These are phyloP conservation scores for Quercus ilex DNA, from an alignment of 306 rosid genomes.

Conservation along the genomic window DNA sequence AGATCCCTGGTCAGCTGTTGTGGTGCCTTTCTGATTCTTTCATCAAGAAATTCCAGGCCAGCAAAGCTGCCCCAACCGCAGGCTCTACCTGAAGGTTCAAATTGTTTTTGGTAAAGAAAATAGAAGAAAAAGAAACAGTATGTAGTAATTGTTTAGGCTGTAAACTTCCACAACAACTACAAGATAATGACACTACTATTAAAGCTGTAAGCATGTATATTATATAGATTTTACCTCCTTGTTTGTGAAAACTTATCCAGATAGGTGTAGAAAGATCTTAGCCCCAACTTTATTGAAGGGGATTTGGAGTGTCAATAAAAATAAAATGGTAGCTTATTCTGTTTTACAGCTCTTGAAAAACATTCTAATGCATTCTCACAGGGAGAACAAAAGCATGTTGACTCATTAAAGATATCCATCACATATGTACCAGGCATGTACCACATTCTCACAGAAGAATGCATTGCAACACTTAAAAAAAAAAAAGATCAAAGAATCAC, in stretches of 20 bases:
- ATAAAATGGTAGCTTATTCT: not conserved
- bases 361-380: not conserved
- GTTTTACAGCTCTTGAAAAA: not conserved
- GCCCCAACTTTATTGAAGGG: not conserved
- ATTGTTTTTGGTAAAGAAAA: not conserved
- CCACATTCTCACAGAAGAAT: no score
- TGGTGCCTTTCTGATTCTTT: slow-evolving; percentile 46
- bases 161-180: not conserved
- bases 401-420: no score
- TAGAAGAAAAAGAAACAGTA: not conserved
- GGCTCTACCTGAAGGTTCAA: slow-evolving; percentile 68
- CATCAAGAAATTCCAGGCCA: slow-evolving; percentile 79
- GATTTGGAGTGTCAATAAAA: not conserved
- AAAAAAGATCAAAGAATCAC: no score
- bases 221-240: not conserved
- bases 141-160: not conserved
- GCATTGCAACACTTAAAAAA: no score
- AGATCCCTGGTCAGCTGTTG: slow-evolving; percentile 29
- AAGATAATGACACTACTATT: not conserved
- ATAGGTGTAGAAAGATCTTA: not conserved
- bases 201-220: not conserved
- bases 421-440: no score
- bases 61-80: slow-evolving; percentile 91
- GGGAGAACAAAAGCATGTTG: no score
- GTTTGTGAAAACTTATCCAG: not conserved